Base-by-base conservation (phyloP, 352 stramenopile species). In the Phytophthora citrophthora region DNA sequence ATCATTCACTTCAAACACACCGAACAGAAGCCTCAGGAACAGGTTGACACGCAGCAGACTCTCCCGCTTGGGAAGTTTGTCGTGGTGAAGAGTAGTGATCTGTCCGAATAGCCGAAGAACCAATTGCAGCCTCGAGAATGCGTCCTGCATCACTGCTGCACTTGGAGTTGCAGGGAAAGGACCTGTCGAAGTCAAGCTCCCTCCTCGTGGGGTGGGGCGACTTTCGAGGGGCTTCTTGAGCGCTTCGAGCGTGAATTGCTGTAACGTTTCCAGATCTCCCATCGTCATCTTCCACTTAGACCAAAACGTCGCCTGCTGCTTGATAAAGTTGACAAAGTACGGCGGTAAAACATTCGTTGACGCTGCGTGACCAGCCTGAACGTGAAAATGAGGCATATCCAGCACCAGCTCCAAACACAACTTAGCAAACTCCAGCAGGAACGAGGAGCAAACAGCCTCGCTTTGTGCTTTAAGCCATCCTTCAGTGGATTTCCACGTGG, bases 291-390 rank as follows among this genome's bases (percentile, higher is more conserved):
- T 90, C 84, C 84, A 94, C 39, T 90, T 91, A 3, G 68, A 50
- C 86, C 86, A 94, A 41, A 94, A 74, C 4, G 55, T 23, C 1
- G 72, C 67, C 62, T 93, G 86, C 51, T 93, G 86, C 41, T 93
- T 94, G 41, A 94, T 86, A 47, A 94, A 94, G 46, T 94, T 94
- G 20, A 94, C 79, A 48, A 94, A 93, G 55, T 94, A 94, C 24
- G 86, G 86, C 11, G 86, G 86, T 39, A 94, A 59, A 11, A 87
- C 83, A 51, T 91, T 93, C 16, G 65, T 79, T 7, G 86, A 90
- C 0, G 74, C 70, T 20, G 81, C 68, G 43, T 80, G 75, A 10
- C 68, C 64, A 31, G 77, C 75, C 10, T 72, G 45, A 9, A 80
- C 54, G 46, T 86, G 74, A 47, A 93, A 94, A 38, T 93, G 86